A percentile compares a stretch with the other conserved stretches of the same genome.
Conservation (phyloP, 176 grass and related monocot genomes). For the Oryza nivara region DNA sequence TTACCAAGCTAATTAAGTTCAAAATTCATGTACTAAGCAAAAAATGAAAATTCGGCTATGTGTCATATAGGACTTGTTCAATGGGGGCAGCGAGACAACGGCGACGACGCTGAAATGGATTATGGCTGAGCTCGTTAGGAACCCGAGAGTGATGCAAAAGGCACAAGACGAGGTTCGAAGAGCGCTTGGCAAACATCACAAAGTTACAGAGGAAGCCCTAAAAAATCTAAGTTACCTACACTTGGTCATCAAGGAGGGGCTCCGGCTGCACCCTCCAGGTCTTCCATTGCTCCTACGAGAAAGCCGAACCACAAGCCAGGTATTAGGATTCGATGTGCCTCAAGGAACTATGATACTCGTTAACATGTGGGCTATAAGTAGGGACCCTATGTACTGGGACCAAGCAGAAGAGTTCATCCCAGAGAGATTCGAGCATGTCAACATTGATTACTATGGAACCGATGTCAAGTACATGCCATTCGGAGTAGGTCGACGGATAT, state of each 20-base stretch:
- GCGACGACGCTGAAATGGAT: too few species aligned
- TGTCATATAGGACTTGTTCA: too few species aligned
- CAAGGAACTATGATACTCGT: background rate
- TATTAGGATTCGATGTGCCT: constrained; percentile 45
- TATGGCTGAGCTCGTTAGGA: too few species aligned
- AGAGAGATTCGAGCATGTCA: constrained; percentile 7
- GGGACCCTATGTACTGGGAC: constrained; percentile 25
- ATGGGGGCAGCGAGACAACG: too few species aligned
- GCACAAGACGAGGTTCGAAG: too few species aligned
- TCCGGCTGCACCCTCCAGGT: constrained; percentile 32
- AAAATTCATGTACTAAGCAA: too few species aligned
- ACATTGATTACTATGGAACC: background rate
- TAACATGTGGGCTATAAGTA: constrained; percentile 48
- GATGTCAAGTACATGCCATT: constrained; percentile 1
- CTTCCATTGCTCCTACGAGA: constrained; percentile 6
- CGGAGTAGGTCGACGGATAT: background rate
- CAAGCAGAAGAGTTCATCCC: constrained; percentile 15
- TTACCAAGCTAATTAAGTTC: too few species aligned
- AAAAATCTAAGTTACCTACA: constrained; percentile 4
- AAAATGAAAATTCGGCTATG: too few species aligned
- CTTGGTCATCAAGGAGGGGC: constrained; percentile 44
- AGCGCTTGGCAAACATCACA: background rate
- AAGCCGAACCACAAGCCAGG: background rate
- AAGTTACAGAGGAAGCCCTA: background rate
- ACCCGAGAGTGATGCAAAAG: too few species aligned